Evolutionary conservation across 2,329 filamentous ascomycete genomes (phyloP), one percentile per base, ranked within the genome.

Genomic region (Dendrostoma leiphaemia): DNA sequence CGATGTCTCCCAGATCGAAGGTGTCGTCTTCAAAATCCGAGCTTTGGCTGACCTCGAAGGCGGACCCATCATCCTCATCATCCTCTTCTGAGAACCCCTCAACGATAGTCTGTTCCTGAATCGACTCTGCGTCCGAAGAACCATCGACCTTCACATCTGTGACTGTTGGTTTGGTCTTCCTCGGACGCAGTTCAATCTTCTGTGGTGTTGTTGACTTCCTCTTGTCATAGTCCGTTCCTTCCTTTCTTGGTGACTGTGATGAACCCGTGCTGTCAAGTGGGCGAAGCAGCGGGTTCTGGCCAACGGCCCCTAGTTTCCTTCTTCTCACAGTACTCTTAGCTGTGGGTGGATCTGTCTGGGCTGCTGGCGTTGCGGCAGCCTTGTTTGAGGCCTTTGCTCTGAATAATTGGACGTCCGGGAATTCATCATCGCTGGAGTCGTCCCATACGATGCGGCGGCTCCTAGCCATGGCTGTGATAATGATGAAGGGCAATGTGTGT

Each of bases 401-500:
- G 31, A 35, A 35, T 21, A 32, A 24, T 17, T 28, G 37, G 6
- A 75, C 55, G 31, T 73, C 71, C 2, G 74, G 73, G 24, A 76
- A 69, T 31, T 76, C 75, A 38, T 77, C 74, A 19, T 75, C 31
- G 38, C 38, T 51, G 3, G 48, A 51, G 17, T 69, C 63, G 6
- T 70, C 63, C 28, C 62, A 35, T 29, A 60, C 54, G 53, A 61
- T 58, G 28, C 52, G 56, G 15, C 56, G 49, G 38, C 32, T 38
- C 35, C 56, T 58, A 23, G 48, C 51, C 56, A 58, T 58, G 23
- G 26, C 28, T 38, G 32, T 15, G 6, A 19, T 23, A 44, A 1
- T 4, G 6, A 19, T 7, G 26, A 28, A 19, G 10, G 10, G 1
- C 4, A 21, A 38, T 35, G 13, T 3, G 17, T 10, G 13, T 15